Evolutionary conservation across 2,329 filamentous ascomycete species (phyloP).

Genomic region (Simplicillium sp.): DNA sequence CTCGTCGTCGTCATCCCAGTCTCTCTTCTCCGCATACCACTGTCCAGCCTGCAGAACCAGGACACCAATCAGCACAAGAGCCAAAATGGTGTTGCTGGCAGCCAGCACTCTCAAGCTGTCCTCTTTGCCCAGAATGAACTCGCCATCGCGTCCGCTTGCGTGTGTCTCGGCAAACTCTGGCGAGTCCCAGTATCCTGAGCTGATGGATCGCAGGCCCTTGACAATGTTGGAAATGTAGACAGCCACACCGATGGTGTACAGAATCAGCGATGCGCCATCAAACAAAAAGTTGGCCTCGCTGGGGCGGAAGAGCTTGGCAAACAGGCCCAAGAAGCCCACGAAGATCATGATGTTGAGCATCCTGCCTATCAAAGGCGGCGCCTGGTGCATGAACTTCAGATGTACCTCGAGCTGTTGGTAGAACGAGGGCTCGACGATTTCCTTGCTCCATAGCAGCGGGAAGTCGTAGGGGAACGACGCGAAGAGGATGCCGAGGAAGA

Average conservation of each 20-base stretch:
- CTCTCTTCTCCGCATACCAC: constrained; percentile 97
- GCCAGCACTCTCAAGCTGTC: constrained; percentile 85
- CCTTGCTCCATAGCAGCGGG: constrained; percentile 72
- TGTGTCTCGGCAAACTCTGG: constrained; percentile 27
- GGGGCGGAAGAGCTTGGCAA: constrained; percentile 90
- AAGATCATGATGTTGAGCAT: constrained; percentile 90
- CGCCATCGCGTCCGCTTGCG: constrained; percentile 38
- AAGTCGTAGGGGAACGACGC: constrained; percentile 94
- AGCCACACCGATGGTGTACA: constrained; percentile 79
- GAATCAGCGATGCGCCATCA: constrained; percentile 70
- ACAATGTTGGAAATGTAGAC: constrained; percentile 96
- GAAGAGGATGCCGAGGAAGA: constrained; percentile 98
- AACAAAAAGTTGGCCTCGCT: constrained; percentile 94
- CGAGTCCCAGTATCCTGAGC: constrained; percentile 52
- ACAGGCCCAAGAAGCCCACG: constrained; percentile 78
- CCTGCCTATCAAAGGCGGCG: constrained; percentile 83
- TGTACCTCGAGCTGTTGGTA: constrained; percentile 82
- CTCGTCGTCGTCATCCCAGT: constrained; percentile 67
- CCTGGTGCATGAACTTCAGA: constrained; percentile 82
- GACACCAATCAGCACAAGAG: constrained; percentile 83
- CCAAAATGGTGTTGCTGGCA: constrained; percentile 93
- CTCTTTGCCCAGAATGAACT: constrained; percentile 68
- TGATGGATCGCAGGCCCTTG: constrained; percentile 82
- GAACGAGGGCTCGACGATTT: constrained; percentile 55
- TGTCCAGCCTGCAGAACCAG: constrained; percentile 90